Conservation (phyloP, 306 rosid genomes). For the Castanospermum australe region DNA sequence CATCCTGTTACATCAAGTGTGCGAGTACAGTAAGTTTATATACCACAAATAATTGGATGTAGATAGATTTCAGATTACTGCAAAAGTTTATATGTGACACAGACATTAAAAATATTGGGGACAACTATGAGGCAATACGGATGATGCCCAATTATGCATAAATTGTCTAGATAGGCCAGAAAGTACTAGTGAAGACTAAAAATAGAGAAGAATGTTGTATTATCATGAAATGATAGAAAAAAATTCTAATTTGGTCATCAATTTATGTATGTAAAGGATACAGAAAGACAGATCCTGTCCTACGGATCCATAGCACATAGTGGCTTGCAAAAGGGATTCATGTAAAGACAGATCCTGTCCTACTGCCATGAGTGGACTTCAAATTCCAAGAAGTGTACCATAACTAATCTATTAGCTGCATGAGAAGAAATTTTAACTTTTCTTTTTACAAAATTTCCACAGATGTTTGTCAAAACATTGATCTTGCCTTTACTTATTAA, state of each 20-base stretch:
- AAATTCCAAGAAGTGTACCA: no score
- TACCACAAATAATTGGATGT: neutral
- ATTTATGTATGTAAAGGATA: neutral
- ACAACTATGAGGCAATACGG: neutral
- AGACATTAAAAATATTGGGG: neutral
- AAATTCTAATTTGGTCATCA: neutral
- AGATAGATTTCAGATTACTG: neutral
- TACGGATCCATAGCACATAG: neutral
- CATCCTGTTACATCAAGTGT: constrained; percentile 51
- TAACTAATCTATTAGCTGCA: no score
- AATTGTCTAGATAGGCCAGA: neutral
- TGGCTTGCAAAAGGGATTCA: neutral
- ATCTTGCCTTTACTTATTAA: no score
- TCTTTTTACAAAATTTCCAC: no score
- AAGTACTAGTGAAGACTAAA: neutral
- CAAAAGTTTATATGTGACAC: neutral
- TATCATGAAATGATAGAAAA: neutral
- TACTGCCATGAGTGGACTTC: no score
- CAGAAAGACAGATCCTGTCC: neutral
- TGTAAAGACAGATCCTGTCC: neutral
- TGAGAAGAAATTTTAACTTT: no score
- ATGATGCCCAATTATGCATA: neutral
- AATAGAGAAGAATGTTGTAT: neutral
- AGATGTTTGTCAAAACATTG: neutral
- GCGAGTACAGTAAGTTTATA: neutral